Evolutionary conservation across 2,329 filamentous ascomycete genomes (phyloP).

Genomic region (Furcasterigmium sp.): DNA sequence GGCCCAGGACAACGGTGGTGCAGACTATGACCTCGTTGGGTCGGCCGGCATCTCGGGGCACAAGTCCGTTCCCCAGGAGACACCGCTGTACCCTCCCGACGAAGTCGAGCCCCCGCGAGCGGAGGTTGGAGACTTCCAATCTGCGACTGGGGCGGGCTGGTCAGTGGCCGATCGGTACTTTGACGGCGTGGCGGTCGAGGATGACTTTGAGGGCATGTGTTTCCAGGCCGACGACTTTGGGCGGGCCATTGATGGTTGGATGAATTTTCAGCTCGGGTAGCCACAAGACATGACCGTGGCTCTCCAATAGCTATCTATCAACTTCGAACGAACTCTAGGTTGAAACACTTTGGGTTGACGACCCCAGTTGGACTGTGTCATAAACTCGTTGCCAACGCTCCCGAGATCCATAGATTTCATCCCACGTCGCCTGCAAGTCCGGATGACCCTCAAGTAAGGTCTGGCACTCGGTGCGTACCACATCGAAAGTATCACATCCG

Average conservation of each 20-base stretch:
- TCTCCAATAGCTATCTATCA: too few relatives aligned
- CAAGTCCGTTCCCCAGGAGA: conserved; percentile 26
- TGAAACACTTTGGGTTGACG: too few relatives aligned
- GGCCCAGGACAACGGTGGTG: conserved; percentile 12
- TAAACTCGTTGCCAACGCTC: too few relatives aligned
- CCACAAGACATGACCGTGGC: too few relatives aligned
- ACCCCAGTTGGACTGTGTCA: too few relatives aligned
- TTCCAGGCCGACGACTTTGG: conserved; percentile 28
- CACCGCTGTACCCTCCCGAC: conserved; percentile 26
- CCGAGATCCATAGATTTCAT: too few relatives aligned
- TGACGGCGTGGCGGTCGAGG: conserved; percentile 13
- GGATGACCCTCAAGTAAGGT: too few relatives aligned
- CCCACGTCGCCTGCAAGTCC: too few relatives aligned
- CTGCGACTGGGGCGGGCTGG: not conserved
- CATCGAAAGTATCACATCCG: too few relatives aligned
- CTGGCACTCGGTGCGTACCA: too few relatives aligned
- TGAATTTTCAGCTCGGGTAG: conserved; percentile 11
- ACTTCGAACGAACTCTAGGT: too few relatives aligned
- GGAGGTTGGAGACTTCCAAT: not conserved
- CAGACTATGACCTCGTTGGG: conserved; percentile 28
- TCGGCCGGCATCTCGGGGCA: conserved; percentile 31
- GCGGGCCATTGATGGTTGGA: conserved; percentile 27
- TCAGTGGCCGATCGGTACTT: conserved; percentile 11
- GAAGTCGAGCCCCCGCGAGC: conserved; percentile 8
- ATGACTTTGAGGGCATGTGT: conserved; percentile 20